These are phyloP conservation scores for Oryza longistaminata DNA, from an alignment of 176 grass and related monocot genomes.

Conservation along the genomic window DNA sequence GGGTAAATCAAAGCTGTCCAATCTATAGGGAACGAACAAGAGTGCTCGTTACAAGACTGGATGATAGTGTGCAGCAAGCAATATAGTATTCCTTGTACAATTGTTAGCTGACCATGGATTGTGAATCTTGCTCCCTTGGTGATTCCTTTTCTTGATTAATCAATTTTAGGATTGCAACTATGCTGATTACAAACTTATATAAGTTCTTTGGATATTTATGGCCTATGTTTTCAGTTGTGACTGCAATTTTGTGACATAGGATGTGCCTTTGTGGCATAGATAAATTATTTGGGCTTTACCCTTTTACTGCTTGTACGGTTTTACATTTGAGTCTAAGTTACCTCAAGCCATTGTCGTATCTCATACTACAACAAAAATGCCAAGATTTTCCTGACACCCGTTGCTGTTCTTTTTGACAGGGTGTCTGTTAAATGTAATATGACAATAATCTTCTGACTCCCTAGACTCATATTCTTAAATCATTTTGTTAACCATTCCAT, in stretches of 20 bases:
- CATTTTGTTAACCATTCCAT: slow-evolving; percentile 14
- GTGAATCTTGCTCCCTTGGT: not conserved
- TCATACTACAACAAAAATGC: too few species aligned
- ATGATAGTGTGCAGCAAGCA: not conserved
- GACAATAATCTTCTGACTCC: too few species aligned
- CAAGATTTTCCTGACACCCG: too few species aligned
- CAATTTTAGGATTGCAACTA: not conserved
- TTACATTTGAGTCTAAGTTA: too few species aligned
- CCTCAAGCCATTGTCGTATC: too few species aligned
- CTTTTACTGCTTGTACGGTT: too few species aligned
- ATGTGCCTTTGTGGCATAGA: not conserved
- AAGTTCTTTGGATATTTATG: not conserved
- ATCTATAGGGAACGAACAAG: too few species aligned
- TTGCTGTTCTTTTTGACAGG: too few species aligned
- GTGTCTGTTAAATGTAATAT: too few species aligned
- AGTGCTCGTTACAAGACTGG: not conserved
- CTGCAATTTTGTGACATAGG: not conserved
- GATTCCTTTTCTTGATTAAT: not conserved
- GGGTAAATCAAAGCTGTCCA: not conserved
- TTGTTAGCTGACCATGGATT: not conserved
- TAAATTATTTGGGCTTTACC: too few species aligned
- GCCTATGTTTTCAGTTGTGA: not conserved
- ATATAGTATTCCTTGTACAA: not conserved
- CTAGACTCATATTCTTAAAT: too few species aligned
- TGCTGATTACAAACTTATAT: slow-evolving; percentile 1